phyloP scores from a whole-genome alignment of 345 rosid genomes.

The Stellera chamaejasme region DNA sequence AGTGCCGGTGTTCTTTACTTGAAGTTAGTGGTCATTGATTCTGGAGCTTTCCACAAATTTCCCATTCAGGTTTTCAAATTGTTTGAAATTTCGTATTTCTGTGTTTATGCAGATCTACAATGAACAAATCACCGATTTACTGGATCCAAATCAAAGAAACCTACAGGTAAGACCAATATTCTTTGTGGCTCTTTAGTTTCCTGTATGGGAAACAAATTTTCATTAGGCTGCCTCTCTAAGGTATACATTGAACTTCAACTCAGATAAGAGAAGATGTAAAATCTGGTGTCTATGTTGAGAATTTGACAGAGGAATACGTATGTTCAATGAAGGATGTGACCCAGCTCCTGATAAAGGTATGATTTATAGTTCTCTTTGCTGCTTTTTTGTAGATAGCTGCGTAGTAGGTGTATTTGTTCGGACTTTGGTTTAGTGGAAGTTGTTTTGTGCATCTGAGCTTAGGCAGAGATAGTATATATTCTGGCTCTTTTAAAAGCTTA shows the following conservation, averaged over 20 bases:
- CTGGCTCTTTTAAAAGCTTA: too few species aligned
- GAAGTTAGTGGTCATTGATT: slow-evolving; percentile 45
- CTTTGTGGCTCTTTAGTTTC: slow-evolving; percentile 8
- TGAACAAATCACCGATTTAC: slow-evolving; percentile 94
- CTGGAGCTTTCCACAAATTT: background rate
- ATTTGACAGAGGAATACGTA: slow-evolving; percentile 76
- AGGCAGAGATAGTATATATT: too few species aligned
- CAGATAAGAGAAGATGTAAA: slow-evolving; percentile 98
- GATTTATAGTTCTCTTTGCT: slow-evolving; percentile 10
- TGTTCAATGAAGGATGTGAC: slow-evolving; percentile 72
- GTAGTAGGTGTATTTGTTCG: too few species aligned
- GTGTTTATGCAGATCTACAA: slow-evolving; percentile 74
- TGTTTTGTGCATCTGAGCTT: too few species aligned
- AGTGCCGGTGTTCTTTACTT: slow-evolving; percentile 93
- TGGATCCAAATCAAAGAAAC: slow-evolving; percentile 83
- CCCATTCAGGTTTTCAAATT: background rate
- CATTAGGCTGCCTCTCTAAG: background rate
- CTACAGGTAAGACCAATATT: slow-evolving; percentile 52
- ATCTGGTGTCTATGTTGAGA: slow-evolving; percentile 90
- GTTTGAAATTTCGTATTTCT: slow-evolving; percentile 10
- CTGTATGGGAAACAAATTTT: background rate
- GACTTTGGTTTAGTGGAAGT: too few species aligned
- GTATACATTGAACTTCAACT: slow-evolving; percentile 7
- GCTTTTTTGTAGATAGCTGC: too few species aligned
- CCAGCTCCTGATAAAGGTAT: slow-evolving; percentile 75